Evolutionary conservation across 73 alveolate genomes (phyloP).

Genomic region (Urostyla sp.): DNA sequence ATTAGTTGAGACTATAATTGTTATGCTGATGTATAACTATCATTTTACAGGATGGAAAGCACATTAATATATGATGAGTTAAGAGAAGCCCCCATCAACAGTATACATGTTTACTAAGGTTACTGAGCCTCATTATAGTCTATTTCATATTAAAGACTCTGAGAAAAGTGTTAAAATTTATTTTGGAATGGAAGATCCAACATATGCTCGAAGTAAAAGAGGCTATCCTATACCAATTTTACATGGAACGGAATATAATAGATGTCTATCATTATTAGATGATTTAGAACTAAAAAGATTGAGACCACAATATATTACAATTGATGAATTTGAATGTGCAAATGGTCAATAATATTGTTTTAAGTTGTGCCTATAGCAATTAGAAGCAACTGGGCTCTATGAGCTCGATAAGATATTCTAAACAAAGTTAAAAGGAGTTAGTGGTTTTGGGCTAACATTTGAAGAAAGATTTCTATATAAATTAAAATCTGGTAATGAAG

Average conservation of each 20-base stretch:
- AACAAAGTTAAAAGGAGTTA: neutral
- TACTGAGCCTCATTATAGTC: conserved; percentile 12
- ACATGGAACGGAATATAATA: conserved; percentile 28
- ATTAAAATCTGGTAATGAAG: neutral
- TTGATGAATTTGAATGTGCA: neutral
- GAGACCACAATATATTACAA: conserved; percentile 15
- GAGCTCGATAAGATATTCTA: neutral
- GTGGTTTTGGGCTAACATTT: neutral
- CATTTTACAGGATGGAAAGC: conserved; percentile 23
- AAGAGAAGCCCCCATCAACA: conserved; percentile 20
- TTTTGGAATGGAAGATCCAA: neutral
- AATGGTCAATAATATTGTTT: conserved; percentile 20
- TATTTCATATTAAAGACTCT: conserved; percentile 26
- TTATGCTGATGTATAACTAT: neutral
- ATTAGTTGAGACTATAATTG: conserved; percentile 1
- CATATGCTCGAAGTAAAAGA: neutral
- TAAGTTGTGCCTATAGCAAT: conserved; percentile 1
- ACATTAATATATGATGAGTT: neutral
- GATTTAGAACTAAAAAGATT: neutral
- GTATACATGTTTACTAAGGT: neutral
- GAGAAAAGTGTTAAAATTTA: conserved; percentile 17
- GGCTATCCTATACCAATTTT: neutral
- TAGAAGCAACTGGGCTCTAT: neutral
- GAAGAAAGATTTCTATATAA: neutral
- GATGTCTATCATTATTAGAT: conserved; percentile 27